phyloP scores from a whole-genome alignment of 495 filamentous ascomycete genomes.

The Penicillium angulare region DNA sequence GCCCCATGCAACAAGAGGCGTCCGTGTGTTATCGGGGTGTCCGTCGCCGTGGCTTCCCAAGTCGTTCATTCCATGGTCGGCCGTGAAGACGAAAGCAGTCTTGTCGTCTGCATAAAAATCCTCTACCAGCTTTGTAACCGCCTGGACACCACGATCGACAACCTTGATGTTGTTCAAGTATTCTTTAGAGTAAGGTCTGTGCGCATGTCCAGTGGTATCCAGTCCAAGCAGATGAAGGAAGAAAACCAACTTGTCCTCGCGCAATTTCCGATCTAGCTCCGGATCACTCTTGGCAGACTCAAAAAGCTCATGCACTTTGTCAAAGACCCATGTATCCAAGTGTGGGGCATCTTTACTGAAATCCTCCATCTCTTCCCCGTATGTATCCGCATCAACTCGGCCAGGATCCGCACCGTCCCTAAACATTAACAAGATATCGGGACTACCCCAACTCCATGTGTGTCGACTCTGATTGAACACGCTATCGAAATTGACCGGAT shows the following conservation, averaged over 20 bases:
- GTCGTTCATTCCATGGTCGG: conserved; percentile 98
- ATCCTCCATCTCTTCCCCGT: conserved; percentile 83
- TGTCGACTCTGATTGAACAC: conserved; percentile 96
- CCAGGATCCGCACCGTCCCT: conserved; percentile 87
- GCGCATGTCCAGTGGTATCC: conserved; percentile 87
- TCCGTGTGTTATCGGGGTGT: conserved; percentile 96
- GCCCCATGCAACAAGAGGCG: conserved; percentile 91
- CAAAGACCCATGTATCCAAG: conserved; percentile 95
- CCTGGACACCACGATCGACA: conserved; percentile 83
- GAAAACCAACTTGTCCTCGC: conserved; percentile 87
- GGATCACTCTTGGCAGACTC: conserved; percentile 70
- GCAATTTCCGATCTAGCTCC: conserved; percentile 70
- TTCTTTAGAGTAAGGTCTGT: conserved; percentile 90
- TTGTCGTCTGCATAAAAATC: conserved; percentile 90
- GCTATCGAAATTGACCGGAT: conserved; percentile 98
- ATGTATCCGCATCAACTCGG: conserved; percentile 78
- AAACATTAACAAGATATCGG: conserved; percentile 98
- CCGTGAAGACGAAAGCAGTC: conserved; percentile 95
- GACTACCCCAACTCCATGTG: conserved; percentile 99
- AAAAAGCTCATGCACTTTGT: conserved; percentile 85
- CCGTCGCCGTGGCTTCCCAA: conserved; percentile 98
- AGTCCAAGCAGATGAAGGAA: conserved; percentile 96
- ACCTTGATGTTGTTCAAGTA: conserved; percentile 94
- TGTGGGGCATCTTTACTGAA: conserved; percentile 77
- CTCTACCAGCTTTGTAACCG: conserved; percentile 77